Evolutionary conservation across 2,329 filamentous ascomycete species (phyloP).

Genomic region (Cercospora zeae-maydis): DNA sequence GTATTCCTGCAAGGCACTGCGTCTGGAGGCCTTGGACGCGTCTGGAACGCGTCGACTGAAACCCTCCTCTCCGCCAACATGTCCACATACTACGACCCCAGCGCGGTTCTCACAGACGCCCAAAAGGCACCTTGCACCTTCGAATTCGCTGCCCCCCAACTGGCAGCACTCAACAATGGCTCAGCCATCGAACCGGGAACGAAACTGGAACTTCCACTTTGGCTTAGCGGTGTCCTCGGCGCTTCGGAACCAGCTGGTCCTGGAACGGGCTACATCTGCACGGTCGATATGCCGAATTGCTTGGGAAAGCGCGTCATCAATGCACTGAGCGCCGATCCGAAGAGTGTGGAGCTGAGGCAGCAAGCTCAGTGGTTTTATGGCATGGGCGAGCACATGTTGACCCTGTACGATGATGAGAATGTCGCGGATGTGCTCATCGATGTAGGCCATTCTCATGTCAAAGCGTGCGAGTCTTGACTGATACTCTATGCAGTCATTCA

Average conservation of each 20-base stretch:
- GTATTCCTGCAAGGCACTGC: not conserved
- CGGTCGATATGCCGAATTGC: constrained; percentile 74
- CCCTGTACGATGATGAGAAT: constrained; percentile 87
- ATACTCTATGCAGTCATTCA: constrained; percentile 62
- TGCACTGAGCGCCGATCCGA: constrained; percentile 84
- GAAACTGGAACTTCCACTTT: constrained; percentile 78
- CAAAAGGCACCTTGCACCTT: constrained; percentile 97
- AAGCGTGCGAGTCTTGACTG: not conserved
- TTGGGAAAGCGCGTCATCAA: constrained; percentile 78
- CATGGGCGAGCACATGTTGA: constrained; percentile 78
- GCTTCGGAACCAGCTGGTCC: constrained; percentile 50
- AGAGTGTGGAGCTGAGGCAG: constrained; percentile 76
- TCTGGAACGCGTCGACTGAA: constrained; percentile 7
- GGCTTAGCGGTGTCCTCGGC: constrained; percentile 92
- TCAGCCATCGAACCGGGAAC: constrained; percentile 74
- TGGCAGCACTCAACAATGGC: constrained; percentile 78
- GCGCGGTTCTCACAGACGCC: constrained; percentile 78
- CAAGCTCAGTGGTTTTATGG: constrained; percentile 86
- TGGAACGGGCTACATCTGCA: constrained; percentile 58
- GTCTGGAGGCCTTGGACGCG: not conserved
- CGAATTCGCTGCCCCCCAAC: constrained; percentile 78
- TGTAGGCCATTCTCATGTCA: constrained; percentile 29
- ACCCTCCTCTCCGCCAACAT: constrained; percentile 33
- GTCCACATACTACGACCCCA: constrained; percentile 75
- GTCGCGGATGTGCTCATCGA: constrained; percentile 58